These are phyloP conservation scores for Aspergillus melleus DNA, from an alignment of 2,329 filamentous ascomycete species.

Conservation along the genomic window DNA sequence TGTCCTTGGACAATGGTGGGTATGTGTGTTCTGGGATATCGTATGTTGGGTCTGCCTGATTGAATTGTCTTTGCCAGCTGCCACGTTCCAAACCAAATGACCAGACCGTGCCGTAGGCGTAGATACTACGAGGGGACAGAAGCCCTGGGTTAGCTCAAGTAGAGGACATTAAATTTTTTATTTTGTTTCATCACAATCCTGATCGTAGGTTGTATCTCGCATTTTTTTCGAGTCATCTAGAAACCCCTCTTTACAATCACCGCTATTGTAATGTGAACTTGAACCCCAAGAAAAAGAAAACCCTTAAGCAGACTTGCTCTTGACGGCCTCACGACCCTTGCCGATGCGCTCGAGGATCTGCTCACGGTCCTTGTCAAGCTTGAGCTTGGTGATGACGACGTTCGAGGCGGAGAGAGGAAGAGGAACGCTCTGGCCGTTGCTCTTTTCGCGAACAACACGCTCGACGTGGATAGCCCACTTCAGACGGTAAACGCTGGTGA, in stretches of 20 bases:
- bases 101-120: not conserved
- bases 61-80: not conserved
- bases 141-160: conserved; percentile 36
- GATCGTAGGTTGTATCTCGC: conserved; percentile 24
- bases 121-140: not conserved
- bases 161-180: conserved; percentile 68
- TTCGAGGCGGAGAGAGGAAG: conserved; percentile 95
- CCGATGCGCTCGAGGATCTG: conserved; percentile 48
- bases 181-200: conserved; percentile 53
- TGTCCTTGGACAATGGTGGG: not conserved
- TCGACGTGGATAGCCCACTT: conserved; percentile 98
- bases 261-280: conserved; percentile 66
- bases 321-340: conserved; percentile 48
- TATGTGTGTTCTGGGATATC: not conserved
- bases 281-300: conserved; percentile 55
- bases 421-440: conserved; percentile 91
- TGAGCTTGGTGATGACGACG: conserved; percentile 97
- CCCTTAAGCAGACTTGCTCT: conserved; percentile 64
- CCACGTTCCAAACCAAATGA: not conserved
- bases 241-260: conserved; percentile 30
- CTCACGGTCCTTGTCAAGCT: conserved; percentile 67
- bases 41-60: not conserved
- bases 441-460: conserved; percentile 96
- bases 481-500: conserved; percentile 95
- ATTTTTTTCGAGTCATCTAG: conserved; percentile 24